Percentiles rank a stretch among this genome's conserved stretches.
phyloP scores from a whole-genome alignment of 2,329 filamentous ascomycete species.

The Orbilia blumenaviensis region DNA sequence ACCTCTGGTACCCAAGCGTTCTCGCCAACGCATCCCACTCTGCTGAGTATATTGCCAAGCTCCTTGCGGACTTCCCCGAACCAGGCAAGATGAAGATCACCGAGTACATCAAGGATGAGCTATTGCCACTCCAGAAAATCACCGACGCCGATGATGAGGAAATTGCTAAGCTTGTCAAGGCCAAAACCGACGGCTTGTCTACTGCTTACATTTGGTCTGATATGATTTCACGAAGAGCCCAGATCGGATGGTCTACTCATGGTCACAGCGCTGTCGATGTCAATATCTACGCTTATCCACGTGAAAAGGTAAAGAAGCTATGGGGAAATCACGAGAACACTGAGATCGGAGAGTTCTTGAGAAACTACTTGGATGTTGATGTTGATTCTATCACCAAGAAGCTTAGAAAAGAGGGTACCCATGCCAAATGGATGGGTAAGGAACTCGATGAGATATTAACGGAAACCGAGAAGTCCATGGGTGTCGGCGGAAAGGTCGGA shows the following conservation, averaged over 20 bases:
- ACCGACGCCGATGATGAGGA: slow-evolving; percentile 76
- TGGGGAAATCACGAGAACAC: slow-evolving; percentile 94
- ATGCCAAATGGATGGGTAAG: slow-evolving; percentile 45
- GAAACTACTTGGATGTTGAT: slow-evolving; percentile 80
- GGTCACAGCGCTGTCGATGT: slow-evolving; percentile 94
- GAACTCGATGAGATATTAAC: slow-evolving; percentile 32
- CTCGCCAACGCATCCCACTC: slow-evolving; percentile 81
- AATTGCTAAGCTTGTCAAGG: slow-evolving; percentile 71
- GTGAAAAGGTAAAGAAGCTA: slow-evolving; percentile 70
- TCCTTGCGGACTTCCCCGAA: slow-evolving; percentile 64
- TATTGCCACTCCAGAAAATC: slow-evolving; percentile 77
- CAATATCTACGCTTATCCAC: slow-evolving; percentile 88
- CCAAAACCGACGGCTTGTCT: slow-evolving; percentile 66
- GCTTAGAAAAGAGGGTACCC: slow-evolving; percentile 68
- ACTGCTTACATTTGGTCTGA: slow-evolving; percentile 75
- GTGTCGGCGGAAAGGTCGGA: slow-evolving; percentile 37
- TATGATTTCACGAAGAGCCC: slow-evolving; percentile 86
- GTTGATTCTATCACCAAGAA: slow-evolving; percentile 80
- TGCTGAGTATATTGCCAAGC: slow-evolving; percentile 73
- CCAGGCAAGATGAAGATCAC: slow-evolving; percentile 64
- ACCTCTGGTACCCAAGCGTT: slow-evolving; percentile 82
- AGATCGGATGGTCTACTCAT: slow-evolving; percentile 93
- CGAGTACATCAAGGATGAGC: slow-evolving; percentile 72
- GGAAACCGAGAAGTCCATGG: slow-evolving; percentile 39
- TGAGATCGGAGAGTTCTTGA: slow-evolving; percentile 84